A percentile compares a stretch with the other conserved stretches of the same genome.
Conservation (phyloP, 2,329 filamentous ascomycete species). For the Thermothelomyces thermophilus region DNA sequence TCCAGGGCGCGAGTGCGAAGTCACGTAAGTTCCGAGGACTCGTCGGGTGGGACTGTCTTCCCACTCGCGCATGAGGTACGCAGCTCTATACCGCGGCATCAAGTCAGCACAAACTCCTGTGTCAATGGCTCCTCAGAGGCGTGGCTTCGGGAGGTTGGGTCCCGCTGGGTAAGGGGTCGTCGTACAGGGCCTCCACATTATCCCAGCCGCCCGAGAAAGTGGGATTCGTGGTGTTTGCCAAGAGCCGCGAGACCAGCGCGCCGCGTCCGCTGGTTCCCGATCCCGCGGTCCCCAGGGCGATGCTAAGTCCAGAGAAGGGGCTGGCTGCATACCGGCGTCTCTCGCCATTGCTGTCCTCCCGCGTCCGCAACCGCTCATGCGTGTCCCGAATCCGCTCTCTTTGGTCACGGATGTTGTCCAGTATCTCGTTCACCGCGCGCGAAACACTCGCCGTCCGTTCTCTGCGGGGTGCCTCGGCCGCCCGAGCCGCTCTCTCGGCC, state of each 20-base stretch:
- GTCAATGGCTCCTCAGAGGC: conserved; percentile 1
- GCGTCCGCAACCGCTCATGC: conserved; percentile 27
- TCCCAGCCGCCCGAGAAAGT: conserved; percentile 31
- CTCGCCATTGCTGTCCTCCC: conserved; percentile 23
- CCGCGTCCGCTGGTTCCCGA: conserved; percentile 13
- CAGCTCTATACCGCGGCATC: conserved; percentile 20
- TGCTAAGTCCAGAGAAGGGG: conserved; percentile 12
- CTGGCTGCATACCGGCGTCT: conserved; percentile 21
- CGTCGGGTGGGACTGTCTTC: conserved; percentile 28
- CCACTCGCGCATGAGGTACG: conserved; percentile 26
- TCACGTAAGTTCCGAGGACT: conserved; percentile 19
- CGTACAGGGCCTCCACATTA: conserved; percentile 39
- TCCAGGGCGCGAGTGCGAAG: conserved; percentile 31
- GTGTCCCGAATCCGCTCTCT: conserved; percentile 30
- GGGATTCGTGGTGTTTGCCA: conserved; percentile 13
- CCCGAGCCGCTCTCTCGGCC: conserved; percentile 15
- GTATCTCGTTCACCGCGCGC: conserved; percentile 30
- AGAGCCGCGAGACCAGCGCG: conserved; percentile 20
- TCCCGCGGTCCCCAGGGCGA: conserved; percentile 9
- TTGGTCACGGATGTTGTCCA: conserved; percentile 32
- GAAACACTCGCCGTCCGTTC: conserved; percentile 34
- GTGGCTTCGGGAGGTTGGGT: not conserved
- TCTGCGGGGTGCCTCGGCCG: conserved; percentile 28
- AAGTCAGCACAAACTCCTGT: conserved; percentile 10
- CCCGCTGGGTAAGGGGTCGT: conserved; percentile 24